phyloP scores from a whole-genome alignment of 129 eudicot species.

The Erigeron canadensis region DNA sequence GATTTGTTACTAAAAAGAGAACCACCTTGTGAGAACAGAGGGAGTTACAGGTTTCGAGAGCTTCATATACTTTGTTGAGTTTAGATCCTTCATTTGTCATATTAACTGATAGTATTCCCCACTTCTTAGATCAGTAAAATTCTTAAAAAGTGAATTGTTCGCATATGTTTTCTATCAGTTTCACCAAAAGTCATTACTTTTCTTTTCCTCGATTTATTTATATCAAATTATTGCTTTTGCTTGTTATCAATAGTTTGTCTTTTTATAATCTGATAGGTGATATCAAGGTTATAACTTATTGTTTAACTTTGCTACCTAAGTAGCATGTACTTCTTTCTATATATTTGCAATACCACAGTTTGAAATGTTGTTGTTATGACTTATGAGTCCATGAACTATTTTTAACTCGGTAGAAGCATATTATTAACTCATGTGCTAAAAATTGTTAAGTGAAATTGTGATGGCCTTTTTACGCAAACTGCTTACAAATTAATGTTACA shows the following conservation, averaged over 20 bases:
- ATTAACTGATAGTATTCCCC: neutral
- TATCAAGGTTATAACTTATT: neutral
- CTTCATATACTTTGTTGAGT: neutral
- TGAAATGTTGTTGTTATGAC: neutral
- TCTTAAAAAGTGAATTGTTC: neutral
- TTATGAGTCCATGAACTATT: neutral
- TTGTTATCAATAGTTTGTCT: neutral
- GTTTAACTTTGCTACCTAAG: neutral
- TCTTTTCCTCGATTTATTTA: neutral
- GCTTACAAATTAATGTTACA: neutral
- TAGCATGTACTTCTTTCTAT: neutral
- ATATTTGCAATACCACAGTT: neutral
- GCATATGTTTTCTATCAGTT: neutral
- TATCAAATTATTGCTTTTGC: neutral
- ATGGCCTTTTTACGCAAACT: slow-evolving; percentile 1
- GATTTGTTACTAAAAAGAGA: neutral
- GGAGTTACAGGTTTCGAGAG: slow-evolving; percentile 10
- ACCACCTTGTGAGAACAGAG: neutral
- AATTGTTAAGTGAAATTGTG: neutral
- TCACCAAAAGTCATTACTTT: neutral
- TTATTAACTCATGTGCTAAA: neutral
- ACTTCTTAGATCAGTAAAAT: neutral
- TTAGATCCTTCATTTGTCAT: neutral
- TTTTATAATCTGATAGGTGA: slow-evolving; percentile 8
- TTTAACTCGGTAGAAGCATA: neutral